Base-by-base conservation (phyloP, 1,284 basidiomycete species). In the Ustilago crameri region DNA sequence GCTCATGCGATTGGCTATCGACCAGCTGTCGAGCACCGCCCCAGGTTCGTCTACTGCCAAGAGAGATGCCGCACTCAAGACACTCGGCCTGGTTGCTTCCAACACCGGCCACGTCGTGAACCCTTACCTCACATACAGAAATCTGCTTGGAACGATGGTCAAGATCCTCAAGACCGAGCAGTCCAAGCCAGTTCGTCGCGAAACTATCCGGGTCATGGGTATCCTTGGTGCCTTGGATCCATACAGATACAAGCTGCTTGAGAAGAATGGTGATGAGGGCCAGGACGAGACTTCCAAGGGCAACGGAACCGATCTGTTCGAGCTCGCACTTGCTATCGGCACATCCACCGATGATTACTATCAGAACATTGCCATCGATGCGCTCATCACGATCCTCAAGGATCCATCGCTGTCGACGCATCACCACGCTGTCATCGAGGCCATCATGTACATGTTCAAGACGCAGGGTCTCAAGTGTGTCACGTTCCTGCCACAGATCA, bases 371-470 rank as follows among this genome's bases (percentile, higher is more conserved):
- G 95, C 95, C 40, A 93, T 99, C 84, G 91, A 90, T 45, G 90
- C 93, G 1, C 87, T 99, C 22, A 88, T 98, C 45, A 88, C 89
- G 51, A 93, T 98, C 55, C 85, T 99, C 72, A 92, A 91, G 80
- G 96, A 83, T 44, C 73, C 75, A 20, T 65, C 79, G 43, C 66
- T 83, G 14, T 71, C 76, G 12, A 74, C 75, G 43, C 81, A 94
- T 78, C 94, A 98, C 77, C 84, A 93, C 32, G 85, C 85, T 44
- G 95, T 95, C 61, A 95, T 98, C 72, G 95, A 98, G 84, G 95
- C 95, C 2, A 92, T 99, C 79, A 98, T 98, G 93, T 93, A 95
- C 63, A 98, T 99, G 70, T 98, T 98, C 88, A 94, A 95, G 84
- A 98, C 95, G 0, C 94, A 98, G 83, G 93, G 96, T 9, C 86